Percentiles rank a stretch among this genome's conserved stretches.
Evolutionary conservation across 768 basidiomycete species (phyloP).

Genomic region (Auriscalpium orientale): DNA sequence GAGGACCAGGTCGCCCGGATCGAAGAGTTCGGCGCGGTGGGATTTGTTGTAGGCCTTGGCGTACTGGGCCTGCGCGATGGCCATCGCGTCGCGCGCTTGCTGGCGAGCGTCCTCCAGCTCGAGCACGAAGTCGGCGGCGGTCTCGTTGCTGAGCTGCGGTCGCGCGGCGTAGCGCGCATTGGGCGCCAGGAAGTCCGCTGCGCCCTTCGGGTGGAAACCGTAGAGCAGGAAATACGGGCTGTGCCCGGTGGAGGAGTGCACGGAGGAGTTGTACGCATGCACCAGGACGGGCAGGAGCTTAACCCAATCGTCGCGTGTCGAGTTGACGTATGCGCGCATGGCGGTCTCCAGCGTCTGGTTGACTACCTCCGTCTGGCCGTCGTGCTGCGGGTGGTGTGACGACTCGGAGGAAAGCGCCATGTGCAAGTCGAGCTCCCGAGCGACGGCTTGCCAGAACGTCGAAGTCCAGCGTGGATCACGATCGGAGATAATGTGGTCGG

Average conservation of each 20-base stretch:
- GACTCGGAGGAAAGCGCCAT: not conserved
- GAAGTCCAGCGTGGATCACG: not conserved
- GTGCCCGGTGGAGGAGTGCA: not conserved
- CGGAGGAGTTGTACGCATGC: not conserved
- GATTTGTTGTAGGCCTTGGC: not conserved
- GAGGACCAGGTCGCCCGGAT: not conserved
- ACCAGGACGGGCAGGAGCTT: not conserved
- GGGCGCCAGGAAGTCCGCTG: not conserved
- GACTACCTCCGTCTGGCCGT: not conserved
- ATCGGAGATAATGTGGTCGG: not conserved
- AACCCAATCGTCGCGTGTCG: not conserved
- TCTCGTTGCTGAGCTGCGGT: not conserved
- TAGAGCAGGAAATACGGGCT: not conserved
- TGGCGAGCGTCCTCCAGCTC: not conserved
- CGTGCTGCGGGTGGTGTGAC: not conserved
- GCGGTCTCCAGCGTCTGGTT: not conserved
- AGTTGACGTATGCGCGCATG: not conserved
- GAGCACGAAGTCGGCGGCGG: not conserved
- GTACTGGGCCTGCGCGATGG: not conserved
- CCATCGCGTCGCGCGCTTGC: not conserved
- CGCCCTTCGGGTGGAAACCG: not conserved
- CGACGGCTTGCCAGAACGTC: not conserved
- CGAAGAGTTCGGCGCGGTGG: not conserved
- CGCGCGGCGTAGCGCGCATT: not conserved
- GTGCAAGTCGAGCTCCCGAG: not conserved